Conservation (phyloP, 2,329 filamentous ascomycete genomes). For the Trichophyton verrucosum region DNA sequence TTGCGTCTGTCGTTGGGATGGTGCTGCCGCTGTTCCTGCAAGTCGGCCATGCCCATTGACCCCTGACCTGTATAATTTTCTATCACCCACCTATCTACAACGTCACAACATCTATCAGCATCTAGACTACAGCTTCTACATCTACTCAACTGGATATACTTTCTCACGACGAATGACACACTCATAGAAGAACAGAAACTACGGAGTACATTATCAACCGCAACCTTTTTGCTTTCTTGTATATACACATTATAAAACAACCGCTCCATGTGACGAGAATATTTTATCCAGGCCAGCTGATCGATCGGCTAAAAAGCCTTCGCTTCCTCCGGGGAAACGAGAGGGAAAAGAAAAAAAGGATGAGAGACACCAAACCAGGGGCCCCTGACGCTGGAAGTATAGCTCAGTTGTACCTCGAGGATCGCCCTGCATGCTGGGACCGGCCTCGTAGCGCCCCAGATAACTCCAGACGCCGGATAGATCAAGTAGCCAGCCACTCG, state of each 20-base stretch:
- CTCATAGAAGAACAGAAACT: background rate
- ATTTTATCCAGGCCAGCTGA: conserved; percentile 1
- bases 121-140: background rate
- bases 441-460: no score
- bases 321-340: background rate
- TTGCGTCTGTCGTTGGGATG: conserved; percentile 38
- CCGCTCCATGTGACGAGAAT: background rate
- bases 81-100: background rate
- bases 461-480: no score
- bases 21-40: conserved; percentile 36
- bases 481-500: no score
- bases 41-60: conserved; percentile 37
- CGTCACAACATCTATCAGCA: background rate
- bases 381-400: background rate
- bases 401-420: no score
- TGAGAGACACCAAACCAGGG: no score
- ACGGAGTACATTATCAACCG: background rate
- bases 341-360: no score
- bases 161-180: background rate
- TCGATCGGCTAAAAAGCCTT: background rate
- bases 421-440: no score
- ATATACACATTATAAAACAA: background rate
- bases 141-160: background rate
- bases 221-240: background rate
- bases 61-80: background rate